phyloP scores from a whole-genome alignment of 2,329 filamentous ascomycete genomes.

The Talaromyces sp. region DNA sequence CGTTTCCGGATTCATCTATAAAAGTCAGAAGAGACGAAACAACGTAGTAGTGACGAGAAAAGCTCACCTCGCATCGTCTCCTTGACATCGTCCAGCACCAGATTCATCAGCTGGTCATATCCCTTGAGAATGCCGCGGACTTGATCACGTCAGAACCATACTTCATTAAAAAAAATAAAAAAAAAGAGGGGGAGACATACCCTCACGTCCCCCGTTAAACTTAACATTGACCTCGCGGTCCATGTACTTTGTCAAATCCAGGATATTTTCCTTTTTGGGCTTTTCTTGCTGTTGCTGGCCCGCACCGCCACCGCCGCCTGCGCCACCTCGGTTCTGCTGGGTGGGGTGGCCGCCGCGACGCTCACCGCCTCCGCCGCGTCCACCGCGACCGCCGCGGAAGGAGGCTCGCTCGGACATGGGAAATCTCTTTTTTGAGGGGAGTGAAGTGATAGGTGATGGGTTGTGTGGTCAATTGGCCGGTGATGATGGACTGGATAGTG shows the following conservation, averaged over 20 bases:
- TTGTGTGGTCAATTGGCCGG: neutral
- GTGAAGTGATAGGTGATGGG: too few species aligned
- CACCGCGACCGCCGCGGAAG: slow-evolving; percentile 46
- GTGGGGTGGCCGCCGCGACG: slow-evolving; percentile 22
- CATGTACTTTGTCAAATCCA: slow-evolving; percentile 93
- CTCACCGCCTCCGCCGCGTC: slow-evolving; percentile 35
- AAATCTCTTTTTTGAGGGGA: too few species aligned
- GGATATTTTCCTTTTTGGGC: slow-evolving; percentile 94
- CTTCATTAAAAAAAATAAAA: too few species aligned
- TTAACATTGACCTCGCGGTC: slow-evolving; percentile 94
- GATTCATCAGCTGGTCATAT: slow-evolving; percentile 96
- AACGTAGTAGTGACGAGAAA: neutral
- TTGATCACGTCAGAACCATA: slow-evolving; percentile 30
- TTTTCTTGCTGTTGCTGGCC: slow-evolving; percentile 51
- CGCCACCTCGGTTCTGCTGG: slow-evolving; percentile 40
- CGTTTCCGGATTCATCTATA: slow-evolving; percentile 87
- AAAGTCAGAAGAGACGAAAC: slow-evolving; percentile 15
- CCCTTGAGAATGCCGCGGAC: slow-evolving; percentile 88
- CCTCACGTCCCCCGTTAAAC: slow-evolving; percentile 90
- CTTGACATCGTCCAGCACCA: slow-evolving; percentile 90
- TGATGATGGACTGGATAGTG: neutral
- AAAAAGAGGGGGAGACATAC: slow-evolving; percentile 43
- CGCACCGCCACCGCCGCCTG: slow-evolving; percentile 40
- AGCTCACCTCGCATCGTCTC: slow-evolving; percentile 76
- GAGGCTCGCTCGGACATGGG: slow-evolving; percentile 42